Evolutionary conservation across 2,329 filamentous ascomycete species (phyloP).

Genomic region (Ascochyta viciae-villosae): DNA sequence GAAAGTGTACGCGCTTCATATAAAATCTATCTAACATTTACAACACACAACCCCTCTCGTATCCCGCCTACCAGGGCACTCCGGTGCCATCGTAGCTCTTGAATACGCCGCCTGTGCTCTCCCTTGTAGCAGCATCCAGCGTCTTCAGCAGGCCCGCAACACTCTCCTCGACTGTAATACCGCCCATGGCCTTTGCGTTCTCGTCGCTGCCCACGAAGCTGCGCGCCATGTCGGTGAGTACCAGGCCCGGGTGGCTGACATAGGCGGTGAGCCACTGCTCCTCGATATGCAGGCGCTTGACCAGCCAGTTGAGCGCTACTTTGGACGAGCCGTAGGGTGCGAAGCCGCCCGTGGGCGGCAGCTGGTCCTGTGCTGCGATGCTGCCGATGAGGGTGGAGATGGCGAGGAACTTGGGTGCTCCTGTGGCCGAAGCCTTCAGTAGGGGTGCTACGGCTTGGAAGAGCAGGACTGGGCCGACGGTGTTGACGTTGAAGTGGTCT

Average conservation of each 20-base stretch:
- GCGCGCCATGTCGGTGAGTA: conserved; percentile 24
- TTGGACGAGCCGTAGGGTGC: conserved; percentile 18
- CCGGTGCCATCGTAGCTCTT: conserved; percentile 9
- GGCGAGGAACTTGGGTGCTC: conserved; percentile 21
- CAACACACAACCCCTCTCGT: background rate
- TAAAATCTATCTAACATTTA: too few species aligned
- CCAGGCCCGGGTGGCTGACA: conserved; percentile 22
- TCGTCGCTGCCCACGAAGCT: background rate
- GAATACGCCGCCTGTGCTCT: conserved; percentile 12
- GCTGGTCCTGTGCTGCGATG: background rate
- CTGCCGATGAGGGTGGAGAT: conserved; percentile 18
- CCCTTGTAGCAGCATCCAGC: conserved; percentile 17
- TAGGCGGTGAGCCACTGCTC: conserved; percentile 17
- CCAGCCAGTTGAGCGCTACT: conserved; percentile 23
- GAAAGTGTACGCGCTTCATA: background rate
- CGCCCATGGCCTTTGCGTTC: conserved; percentile 12
- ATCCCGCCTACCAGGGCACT: background rate
- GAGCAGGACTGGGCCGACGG: conserved; percentile 37
- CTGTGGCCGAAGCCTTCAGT: conserved; percentile 33
- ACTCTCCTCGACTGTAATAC: conserved; percentile 20
- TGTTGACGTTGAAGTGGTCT: conserved; percentile 51
- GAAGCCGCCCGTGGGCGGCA: background rate
- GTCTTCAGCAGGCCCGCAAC: conserved; percentile 17
- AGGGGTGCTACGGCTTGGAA: conserved; percentile 49
- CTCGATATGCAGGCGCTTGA: conserved; percentile 18